Conservation (phyloP, 768 basidiomycete genomes). For the Inosperma sp. region DNA sequence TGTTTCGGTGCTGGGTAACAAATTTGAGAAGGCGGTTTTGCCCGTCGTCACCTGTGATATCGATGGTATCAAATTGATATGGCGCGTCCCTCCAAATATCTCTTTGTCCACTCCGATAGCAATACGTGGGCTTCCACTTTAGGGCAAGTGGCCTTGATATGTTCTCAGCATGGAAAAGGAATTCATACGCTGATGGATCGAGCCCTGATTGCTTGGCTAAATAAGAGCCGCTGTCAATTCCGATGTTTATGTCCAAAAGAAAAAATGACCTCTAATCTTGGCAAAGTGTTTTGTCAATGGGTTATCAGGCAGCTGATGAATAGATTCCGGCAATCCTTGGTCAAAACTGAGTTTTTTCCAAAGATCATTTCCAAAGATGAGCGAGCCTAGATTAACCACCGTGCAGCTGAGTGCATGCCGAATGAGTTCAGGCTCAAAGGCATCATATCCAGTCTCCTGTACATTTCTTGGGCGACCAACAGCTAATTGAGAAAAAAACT, state of each 20-base stretch:
- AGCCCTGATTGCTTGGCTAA: neutral
- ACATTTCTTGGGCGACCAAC: neutral
- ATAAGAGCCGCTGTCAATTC: neutral
- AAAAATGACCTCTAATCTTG: neutral
- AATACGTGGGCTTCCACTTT: neutral
- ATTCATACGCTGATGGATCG: neutral
- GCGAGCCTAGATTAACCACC: neutral
- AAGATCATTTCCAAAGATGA: neutral
- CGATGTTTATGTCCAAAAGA: neutral
- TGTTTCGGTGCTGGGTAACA: conserved; percentile 11
- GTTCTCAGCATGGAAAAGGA: neutral
- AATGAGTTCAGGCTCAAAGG: conserved; percentile 10
- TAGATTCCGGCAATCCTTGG: neutral
- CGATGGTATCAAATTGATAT: neutral
- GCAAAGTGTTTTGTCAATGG: neutral
- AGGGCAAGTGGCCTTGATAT: neutral
- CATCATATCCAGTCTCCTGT: neutral
- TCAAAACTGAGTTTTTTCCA: neutral
- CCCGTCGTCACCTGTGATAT: neutral
- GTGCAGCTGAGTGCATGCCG: neutral
- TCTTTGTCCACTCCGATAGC: neutral
- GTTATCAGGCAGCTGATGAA: neutral
- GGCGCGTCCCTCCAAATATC: conserved; percentile 1
- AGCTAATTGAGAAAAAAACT: neutral
- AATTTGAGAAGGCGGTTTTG: neutral